Percentiles rank a stretch among this genome's conserved stretches.
phyloP scores from a whole-genome alignment of 495 filamentous ascomycete species.

The Podospora conica region DNA sequence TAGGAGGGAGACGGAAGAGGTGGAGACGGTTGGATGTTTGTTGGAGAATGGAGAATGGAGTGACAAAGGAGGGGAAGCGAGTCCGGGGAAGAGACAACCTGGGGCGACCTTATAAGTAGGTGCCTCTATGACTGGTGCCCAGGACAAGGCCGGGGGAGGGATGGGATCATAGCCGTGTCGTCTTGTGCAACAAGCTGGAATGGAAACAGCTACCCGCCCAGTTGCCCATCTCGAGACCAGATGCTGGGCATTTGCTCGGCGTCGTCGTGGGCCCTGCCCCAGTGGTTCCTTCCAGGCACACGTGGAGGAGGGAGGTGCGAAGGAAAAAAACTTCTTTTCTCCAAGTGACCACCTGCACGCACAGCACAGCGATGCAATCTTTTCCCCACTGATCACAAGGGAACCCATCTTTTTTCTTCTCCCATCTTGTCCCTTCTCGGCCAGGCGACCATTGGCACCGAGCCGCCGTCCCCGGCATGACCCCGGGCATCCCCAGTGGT shows the following conservation, averaged over 20 bases:
- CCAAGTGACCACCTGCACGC: slow-evolving; percentile 1
- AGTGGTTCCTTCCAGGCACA: neutral
- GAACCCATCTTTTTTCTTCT: slow-evolving; percentile 1
- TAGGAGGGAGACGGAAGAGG: neutral
- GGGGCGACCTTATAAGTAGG: neutral
- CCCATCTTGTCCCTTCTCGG: slow-evolving; percentile 2
- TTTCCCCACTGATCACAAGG: slow-evolving; percentile 8
- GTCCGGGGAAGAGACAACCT: neutral
- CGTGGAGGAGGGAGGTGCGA: neutral
- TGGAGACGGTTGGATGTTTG: neutral
- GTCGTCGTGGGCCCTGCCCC: neutral
- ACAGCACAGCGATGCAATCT: slow-evolving; percentile 1
- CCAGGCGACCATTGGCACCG: slow-evolving; percentile 5
- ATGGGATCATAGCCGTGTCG: neutral
- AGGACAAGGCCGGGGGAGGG: neutral
- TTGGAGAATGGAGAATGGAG: neutral
- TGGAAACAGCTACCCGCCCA: neutral
- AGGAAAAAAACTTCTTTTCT: slow-evolving; percentile 3
- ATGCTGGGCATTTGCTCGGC: neutral
- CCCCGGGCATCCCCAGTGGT: slow-evolving; percentile 7
- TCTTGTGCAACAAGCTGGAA: slow-evolving; percentile 5
- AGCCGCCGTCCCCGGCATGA: slow-evolving; percentile 12
- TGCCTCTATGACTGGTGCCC: neutral
- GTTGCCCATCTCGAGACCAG: neutral
- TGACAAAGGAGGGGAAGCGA: neutral